Base-by-base conservation (phyloP, 192 early-diverging fungal species). In the Thamnidium elegans region DNA sequence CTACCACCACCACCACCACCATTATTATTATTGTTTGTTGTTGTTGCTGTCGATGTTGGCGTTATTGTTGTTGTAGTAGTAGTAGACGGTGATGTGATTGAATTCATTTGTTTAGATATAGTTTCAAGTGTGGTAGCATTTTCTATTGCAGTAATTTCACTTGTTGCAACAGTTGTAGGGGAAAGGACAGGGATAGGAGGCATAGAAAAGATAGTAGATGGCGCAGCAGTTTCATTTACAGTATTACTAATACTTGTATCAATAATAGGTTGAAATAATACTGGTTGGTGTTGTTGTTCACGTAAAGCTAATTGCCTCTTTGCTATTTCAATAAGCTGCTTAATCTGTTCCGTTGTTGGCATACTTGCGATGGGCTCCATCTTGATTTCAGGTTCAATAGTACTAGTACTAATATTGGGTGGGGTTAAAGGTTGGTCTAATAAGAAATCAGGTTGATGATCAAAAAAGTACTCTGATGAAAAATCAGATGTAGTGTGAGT, bases 271-370 rank as follows among this genome's bases (percentile, higher is more conserved):
- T 39, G 36, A 6, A 39, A 39, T 39, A 39, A 10, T 1, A 39
- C 9, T 3, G 36, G 36, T 39, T 39, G 44, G 7, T 46, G 47
- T 55, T 6, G 55, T 21, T 70, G 61, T 63, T 70, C 62, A 19
- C 63, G 66, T 46, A 73, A 50, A 43, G 71, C 71, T 13, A 73
- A 56, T 39, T 73, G 71, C 14, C 61, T 54, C 21, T 73, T 73
- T 23, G 71, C 71, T 3, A 68, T 43, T 47, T 73, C 71, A 60
- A 73, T 73, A 6, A 73, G 62, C 26, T 68, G 71, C 20, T 67
- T 73, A 19, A 73, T 73, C 46, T 73, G 71, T 8, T 73, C 71
- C 1, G 71, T 73, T 0, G 71, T 60, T 7, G 71, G 71, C 45
- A 70, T 58, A 39, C 7, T 39, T 14, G 63, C 23, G 10, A 50